A percentile compares a stretch with the other conserved stretches of the same genome.
Evolutionary conservation across 1,284 basidiomycete species (phyloP).

Genomic region (Porodaedalea pini): DNA sequence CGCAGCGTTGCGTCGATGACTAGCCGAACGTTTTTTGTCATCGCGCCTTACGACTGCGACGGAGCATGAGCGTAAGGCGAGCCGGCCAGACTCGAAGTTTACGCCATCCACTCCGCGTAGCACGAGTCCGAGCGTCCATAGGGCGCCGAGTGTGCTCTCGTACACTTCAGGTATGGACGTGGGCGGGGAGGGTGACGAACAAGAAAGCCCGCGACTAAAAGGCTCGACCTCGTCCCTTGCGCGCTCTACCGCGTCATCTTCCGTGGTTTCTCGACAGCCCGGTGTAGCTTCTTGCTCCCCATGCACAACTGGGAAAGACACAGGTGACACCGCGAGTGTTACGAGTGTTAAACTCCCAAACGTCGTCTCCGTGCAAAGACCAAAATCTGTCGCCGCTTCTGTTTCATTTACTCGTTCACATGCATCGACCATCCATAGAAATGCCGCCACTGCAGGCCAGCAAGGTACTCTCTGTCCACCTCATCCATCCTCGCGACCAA

Average conservation of each 20-base stretch:
- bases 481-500: conserved; percentile 19
- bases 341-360: conserved; percentile 19
- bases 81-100: conserved; percentile 61
- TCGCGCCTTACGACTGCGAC: conserved; percentile 19
- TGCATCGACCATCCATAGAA: conserved; percentile 39
- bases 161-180: conserved; percentile 16
- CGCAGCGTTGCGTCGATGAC: conserved; percentile 16
- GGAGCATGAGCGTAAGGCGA: conserved; percentile 27
- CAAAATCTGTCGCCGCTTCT: conserved; percentile 36
- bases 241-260: neutral
- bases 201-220: neutral
- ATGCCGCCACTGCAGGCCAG: neutral
- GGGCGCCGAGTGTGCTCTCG: conserved; percentile 11
- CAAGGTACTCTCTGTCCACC: conserved; percentile 13
- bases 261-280: conserved; percentile 5
- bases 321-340: conserved; percentile 16
- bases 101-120: conserved; percentile 37
- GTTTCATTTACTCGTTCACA: conserved; percentile 35
- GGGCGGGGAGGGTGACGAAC: conserved; percentile 1
- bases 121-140: conserved; percentile 3
- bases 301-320: neutral
- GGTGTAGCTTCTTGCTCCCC: neutral
- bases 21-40: conserved; percentile 21
- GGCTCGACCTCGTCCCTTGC: neutral
- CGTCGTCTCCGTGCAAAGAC: conserved; percentile 26